These are phyloP conservation scores for Cladosporium sphaerospermum DNA, from an alignment of 2,329 filamentous ascomycete genomes.

Conservation along the genomic window DNA sequence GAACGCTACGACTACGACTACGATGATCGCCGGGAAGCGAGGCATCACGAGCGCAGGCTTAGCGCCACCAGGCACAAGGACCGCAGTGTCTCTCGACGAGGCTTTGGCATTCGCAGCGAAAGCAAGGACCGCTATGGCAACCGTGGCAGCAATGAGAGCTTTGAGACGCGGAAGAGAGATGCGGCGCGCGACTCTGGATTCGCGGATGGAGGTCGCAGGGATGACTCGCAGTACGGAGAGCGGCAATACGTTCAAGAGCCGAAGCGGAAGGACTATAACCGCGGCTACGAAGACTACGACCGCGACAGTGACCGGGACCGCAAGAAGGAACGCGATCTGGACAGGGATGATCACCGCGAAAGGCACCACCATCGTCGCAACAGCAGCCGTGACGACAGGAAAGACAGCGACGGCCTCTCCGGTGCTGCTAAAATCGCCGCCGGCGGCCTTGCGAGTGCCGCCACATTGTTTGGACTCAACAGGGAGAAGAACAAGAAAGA, in stretches of 20 bases:
- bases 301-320: constrained; percentile 24
- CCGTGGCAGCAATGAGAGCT: constrained; percentile 35
- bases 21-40: constrained; percentile 39
- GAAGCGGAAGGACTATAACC: constrained; percentile 1
- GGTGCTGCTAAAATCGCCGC: constrained; percentile 25
- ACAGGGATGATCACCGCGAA: constrained; percentile 13
- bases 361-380: constrained; percentile 22
- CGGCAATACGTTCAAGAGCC: constrained; percentile 5
- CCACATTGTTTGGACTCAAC: constrained; percentile 23
- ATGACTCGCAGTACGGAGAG: constrained; percentile 17
- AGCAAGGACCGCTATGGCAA: constrained; percentile 28
- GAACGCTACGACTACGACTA: constrained; percentile 39
- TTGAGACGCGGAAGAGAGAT: constrained; percentile 31
- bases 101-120: constrained; percentile 42
- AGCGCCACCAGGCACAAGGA: constrained; percentile 36
- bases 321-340: constrained; percentile 16
- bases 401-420: constrained; percentile 14
- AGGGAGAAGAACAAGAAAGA: constrained; percentile 20
- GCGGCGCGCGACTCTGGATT: constrained; percentile 24
- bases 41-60: constrained; percentile 28
- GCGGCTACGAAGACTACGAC: constrained; percentile 16
- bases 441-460: constrained; percentile 26
- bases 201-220: constrained; percentile 22
- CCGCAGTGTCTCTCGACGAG: constrained; percentile 39
- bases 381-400: constrained; percentile 21